A percentile compares a stretch with the other conserved stretches of the same genome.
phyloP scores from a whole-genome alignment of 768 basidiomycete species.

The Panellus pusillus region DNA sequence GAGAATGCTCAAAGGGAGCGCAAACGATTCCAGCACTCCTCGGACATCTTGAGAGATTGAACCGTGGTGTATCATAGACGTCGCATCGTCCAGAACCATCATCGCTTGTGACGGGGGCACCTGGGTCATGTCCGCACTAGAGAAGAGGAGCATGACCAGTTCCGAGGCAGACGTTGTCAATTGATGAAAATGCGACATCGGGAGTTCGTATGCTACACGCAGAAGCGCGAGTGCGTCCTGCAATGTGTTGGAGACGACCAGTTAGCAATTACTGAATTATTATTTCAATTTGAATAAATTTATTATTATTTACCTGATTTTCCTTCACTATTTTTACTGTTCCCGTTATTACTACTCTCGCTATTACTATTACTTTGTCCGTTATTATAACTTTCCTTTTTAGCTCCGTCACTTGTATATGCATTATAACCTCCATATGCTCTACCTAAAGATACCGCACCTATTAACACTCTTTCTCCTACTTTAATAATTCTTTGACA shows the following conservation, averaged over 20 bases:
- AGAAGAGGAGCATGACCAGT: constrained; percentile 60
- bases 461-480: too few species aligned
- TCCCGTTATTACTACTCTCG: too few species aligned
- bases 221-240: constrained; percentile 64
- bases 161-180: constrained; percentile 61
- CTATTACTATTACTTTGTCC: too few species aligned
- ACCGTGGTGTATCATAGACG: constrained; percentile 51
- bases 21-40: constrained; percentile 59
- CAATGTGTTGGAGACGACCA: constrained; percentile 50
- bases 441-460: too few species aligned
- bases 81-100: constrained; percentile 48
- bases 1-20: constrained; percentile 56
- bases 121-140: constrained; percentile 63
- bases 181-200: constrained; percentile 58
- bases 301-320: too few species aligned
- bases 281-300: too few species aligned
- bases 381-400: too few species aligned
- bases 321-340: too few species aligned
- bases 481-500: too few species aligned
- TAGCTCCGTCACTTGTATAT: too few species aligned
- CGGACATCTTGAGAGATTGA: constrained; percentile 54
- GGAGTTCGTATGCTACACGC: constrained; percentile 53
- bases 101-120: constrained; percentile 64
- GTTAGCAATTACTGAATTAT: too few species aligned
- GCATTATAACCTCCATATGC: too few species aligned